Evolutionary conservation across 441 rosid species (phyloP).

Genomic region (Jatropha podagrica): DNA sequence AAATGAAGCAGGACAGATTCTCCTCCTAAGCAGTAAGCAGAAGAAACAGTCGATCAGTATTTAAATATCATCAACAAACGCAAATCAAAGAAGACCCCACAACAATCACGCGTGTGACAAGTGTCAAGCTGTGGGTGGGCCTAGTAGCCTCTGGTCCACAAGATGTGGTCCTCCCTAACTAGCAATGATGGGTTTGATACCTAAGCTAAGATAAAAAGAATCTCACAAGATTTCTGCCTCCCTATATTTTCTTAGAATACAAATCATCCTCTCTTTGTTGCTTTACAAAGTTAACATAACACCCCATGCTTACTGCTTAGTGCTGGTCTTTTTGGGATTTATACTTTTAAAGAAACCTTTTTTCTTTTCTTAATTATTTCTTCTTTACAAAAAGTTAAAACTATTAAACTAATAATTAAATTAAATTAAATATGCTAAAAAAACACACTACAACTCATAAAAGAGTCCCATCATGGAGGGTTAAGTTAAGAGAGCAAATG

Average conservation of each 20-base stretch:
- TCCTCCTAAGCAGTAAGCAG: neutral
- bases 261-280: neutral
- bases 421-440: neutral
- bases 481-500: too few relatives aligned
- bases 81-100: constrained; percentile 11
- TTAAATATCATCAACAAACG: neutral
- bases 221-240: constrained; percentile 16
- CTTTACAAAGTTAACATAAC: constrained; percentile 8
- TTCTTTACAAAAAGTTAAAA: constrained; percentile 29
- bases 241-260: neutral
- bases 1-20: constrained; percentile 1
- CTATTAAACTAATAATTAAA: neutral
- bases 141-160: constrained; percentile 13
- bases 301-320: constrained; percentile 17
- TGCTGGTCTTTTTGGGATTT: neutral
- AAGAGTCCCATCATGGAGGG: too few relatives aligned
- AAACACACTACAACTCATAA: constrained; percentile 8
- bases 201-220: constrained; percentile 13
- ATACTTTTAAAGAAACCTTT: constrained; percentile 26
- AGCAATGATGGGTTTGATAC: constrained; percentile 31
- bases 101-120: constrained; percentile 32
- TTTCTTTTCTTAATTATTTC: neutral
- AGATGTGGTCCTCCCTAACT: constrained; percentile 31
- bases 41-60: neutral
- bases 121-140: constrained; percentile 19